These are phyloP conservation scores for Metarhizium humberi DNA, from an alignment of 2,329 filamentous ascomycete species.

Conservation along the genomic window DNA sequence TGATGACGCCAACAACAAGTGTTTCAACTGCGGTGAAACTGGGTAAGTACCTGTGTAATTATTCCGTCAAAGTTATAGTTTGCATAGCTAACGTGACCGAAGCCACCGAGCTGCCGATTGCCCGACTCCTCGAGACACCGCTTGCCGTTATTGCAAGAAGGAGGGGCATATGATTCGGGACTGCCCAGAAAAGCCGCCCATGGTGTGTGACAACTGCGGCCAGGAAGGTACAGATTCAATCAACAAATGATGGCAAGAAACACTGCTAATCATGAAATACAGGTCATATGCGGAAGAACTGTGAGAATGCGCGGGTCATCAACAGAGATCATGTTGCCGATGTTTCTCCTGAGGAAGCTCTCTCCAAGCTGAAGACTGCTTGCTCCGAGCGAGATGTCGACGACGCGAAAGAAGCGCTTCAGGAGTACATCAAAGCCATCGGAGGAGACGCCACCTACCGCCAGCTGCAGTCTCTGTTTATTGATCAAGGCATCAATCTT, in stretches of 20 bases:
- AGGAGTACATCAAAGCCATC: constrained; percentile 51
- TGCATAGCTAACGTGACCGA: constrained; percentile 3
- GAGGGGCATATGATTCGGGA: constrained; percentile 47
- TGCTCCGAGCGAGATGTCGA: constrained; percentile 48
- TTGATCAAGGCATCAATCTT: constrained; percentile 40
- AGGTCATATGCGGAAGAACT: constrained; percentile 49
- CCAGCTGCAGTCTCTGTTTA: constrained; percentile 52
- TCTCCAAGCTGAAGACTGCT: constrained; percentile 45
- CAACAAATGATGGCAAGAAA: not conserved
- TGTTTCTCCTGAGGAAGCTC: constrained; percentile 45
- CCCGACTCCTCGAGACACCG: constrained; percentile 20
- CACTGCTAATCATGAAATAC: constrained; percentile 6
- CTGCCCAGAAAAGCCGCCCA: constrained; percentile 50
- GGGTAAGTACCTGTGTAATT: constrained; percentile 16
- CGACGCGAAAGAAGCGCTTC: constrained; percentile 49
- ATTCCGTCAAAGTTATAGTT: not conserved
- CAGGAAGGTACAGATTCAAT: constrained; percentile 39
- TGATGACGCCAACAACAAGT: constrained; percentile 18
- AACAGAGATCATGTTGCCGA: constrained; percentile 41
- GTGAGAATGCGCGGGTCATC: constrained; percentile 50
- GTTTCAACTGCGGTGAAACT: constrained; percentile 27
- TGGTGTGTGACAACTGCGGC: constrained; percentile 51
- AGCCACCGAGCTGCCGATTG: constrained; percentile 27
- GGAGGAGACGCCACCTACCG: constrained; percentile 46
- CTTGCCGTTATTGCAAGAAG: constrained; percentile 38